Percentiles rank a stretch among this genome's conserved stretches.
Evolutionary conservation across 768 basidiomycete genomes (phyloP).

Genomic region (Rhodotorula diobovata): DNA sequence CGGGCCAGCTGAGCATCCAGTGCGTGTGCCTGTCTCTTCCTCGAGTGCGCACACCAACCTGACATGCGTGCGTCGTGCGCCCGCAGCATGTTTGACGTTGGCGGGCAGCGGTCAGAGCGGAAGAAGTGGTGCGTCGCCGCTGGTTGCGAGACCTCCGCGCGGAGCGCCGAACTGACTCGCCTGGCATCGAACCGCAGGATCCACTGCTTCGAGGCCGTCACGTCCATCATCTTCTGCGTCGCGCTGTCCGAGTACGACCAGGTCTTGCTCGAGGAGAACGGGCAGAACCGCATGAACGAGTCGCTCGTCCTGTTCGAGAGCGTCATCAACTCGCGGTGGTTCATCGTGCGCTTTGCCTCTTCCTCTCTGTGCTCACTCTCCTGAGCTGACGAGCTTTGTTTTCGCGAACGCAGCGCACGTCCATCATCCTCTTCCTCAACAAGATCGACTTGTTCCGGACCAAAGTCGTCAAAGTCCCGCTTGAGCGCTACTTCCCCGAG

Average conservation of each 20-base stretch:
- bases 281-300: conserved; percentile 67
- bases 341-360: conserved; percentile 46
- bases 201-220: conserved; percentile 72
- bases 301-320: conserved; percentile 70
- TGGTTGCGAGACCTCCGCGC: background rate
- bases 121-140: conserved; percentile 57
- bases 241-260: conserved; percentile 73
- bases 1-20: conserved; percentile 54
- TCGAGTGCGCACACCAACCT: background rate
- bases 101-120: conserved; percentile 72
- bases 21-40: conserved; percentile 31
- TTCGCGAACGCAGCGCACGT: conserved; percentile 44
- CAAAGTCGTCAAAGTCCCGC: conserved; percentile 60
- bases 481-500: conserved; percentile 53
- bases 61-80: background rate
- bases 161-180: background rate
- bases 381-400: too few relatives aligned
- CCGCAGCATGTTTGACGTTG: conserved; percentile 67
- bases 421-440: conserved; percentile 65
- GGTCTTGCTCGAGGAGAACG: conserved; percentile 63
- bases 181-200: conserved; percentile 49
- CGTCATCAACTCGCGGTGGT: conserved; percentile 76
- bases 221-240: conserved; percentile 72
- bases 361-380: background rate
- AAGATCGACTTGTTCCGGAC: conserved; percentile 73